A percentile compares a stretch with the other conserved stretches of the same genome.
phyloP scores from a whole-genome alignment of 129 eudicot species.

The Arctium lappa region DNA sequence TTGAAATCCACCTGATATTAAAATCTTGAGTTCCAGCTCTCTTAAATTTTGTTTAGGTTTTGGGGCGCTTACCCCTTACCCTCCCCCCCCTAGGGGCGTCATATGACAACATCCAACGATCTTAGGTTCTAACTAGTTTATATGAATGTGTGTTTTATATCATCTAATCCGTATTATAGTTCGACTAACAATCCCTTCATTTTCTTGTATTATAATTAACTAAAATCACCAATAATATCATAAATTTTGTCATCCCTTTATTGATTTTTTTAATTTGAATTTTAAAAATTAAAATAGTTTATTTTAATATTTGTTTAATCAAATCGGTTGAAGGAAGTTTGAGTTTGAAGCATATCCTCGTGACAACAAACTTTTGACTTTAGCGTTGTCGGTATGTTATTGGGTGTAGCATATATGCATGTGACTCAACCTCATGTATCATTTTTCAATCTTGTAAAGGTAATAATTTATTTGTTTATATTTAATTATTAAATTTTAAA shows the following conservation, averaged over 20 bases:
- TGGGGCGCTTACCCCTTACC: too few species aligned
- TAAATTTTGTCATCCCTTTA: too few species aligned
- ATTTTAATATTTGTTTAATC: neutral
- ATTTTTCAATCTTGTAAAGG: neutral
- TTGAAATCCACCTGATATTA: neutral
- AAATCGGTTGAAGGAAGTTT: neutral
- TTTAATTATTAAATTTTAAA: neutral
- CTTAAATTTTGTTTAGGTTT: too few species aligned
- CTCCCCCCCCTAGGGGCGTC: too few species aligned
- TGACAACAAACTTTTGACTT: slow-evolving; percentile 27
- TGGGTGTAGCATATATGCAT: slow-evolving; percentile 24
- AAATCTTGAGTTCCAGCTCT: neutral
- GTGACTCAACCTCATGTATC: slow-evolving; percentile 7
- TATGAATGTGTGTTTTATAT: too few species aligned
- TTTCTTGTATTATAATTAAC: neutral
- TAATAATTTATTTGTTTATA: neutral
- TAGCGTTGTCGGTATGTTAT: slow-evolving; percentile 14
- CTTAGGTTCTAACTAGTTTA: too few species aligned
- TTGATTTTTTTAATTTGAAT: too few species aligned
- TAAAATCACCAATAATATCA: neutral
- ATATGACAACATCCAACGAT: neutral
- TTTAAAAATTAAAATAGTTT: too few species aligned
- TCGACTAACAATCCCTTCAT: too few species aligned
- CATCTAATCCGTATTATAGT: too few species aligned
- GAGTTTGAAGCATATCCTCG: slow-evolving; percentile 17